phyloP scores from a whole-genome alignment of 2,329 filamentous ascomycete species.

The Beauveria bassiana region DNA sequence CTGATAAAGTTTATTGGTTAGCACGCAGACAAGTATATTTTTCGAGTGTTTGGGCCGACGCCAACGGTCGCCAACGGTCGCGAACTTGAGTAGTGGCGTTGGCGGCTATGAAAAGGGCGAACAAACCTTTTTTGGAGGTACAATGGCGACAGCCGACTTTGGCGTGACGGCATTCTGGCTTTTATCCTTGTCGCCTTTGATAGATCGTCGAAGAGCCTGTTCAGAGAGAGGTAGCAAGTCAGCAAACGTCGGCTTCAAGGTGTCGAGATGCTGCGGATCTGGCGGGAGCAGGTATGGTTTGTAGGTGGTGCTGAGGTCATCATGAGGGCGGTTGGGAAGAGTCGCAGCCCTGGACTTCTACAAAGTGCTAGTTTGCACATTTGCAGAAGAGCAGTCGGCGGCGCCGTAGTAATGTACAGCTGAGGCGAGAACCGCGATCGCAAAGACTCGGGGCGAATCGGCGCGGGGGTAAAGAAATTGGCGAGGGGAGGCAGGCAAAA shows the following conservation, averaged over 20 bases:
- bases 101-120: not conserved
- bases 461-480: not conserved
- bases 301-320: not conserved
- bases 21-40: not conserved
- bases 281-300: not conserved
- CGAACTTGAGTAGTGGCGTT: not conserved
- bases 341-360: not conserved
- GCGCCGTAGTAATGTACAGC: not conserved
- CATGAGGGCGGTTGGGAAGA: no score
- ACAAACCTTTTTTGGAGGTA: conserved; percentile 85
- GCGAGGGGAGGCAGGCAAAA: not conserved
- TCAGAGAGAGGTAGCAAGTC: conserved; percentile 33
- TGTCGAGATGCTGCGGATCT: not conserved
- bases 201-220: conserved; percentile 75
- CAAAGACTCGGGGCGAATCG: not conserved
- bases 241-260: conserved; percentile 21
- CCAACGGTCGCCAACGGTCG: not conserved
- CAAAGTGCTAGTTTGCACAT: not conserved
- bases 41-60: not conserved
- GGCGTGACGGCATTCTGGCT: conserved; percentile 64
- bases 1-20: conserved; percentile 37
- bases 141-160: conserved; percentile 81
- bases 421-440: not conserved
- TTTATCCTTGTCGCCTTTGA: conserved; percentile 81
- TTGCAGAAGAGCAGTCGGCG: not conserved